These are phyloP conservation scores for Drosera capensis DNA, from an alignment of 148 eudicot species.

Conservation along the genomic window DNA sequence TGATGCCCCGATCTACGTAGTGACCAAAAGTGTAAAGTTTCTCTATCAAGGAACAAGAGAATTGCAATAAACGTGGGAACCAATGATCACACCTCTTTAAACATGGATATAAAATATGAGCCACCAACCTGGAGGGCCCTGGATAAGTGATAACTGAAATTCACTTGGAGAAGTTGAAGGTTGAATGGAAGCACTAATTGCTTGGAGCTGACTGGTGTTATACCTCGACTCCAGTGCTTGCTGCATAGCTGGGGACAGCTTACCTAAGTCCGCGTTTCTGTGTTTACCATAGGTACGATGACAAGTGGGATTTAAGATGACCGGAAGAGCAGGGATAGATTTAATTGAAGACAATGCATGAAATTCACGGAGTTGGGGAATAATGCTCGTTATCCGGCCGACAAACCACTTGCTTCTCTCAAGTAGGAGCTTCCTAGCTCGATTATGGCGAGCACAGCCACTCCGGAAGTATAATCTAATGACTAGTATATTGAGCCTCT, in stretches of 20 bases:
- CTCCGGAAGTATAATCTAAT: conserved; percentile 76
- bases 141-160: conserved; percentile 65
- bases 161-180: conserved; percentile 31
- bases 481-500: conserved; percentile 47
- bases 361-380: conserved; percentile 91
- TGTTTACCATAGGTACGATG: conserved; percentile 20
- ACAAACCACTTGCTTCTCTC: conserved; percentile 90
- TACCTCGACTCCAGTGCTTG: conserved; percentile 46
- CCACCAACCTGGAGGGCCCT: conserved; percentile 95
- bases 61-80: conserved; percentile 4
- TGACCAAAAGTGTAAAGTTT: too few relatives aligned
- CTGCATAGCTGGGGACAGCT: conserved; percentile 57
- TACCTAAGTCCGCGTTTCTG: conserved; percentile 31
- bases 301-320: conserved; percentile 47
- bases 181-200: conserved; percentile 52
- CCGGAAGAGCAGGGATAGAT: conserved; percentile 68
- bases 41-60: conserved; percentile 3
- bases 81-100: too few relatives aligned
- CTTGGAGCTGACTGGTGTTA: conserved; percentile 88
- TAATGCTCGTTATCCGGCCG: conserved; percentile 75
- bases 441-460: conserved; percentile 55
- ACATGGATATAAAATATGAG: not conserved
- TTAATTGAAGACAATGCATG: conserved; percentile 84
- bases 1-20: too few relatives aligned
- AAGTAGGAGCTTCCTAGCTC: conserved; percentile 66